A percentile compares a stretch with the other conserved stretches of the same genome.
phyloP scores from a whole-genome alignment of 805 yeast species.

The Cyberlindnera euphorbiae region DNA sequence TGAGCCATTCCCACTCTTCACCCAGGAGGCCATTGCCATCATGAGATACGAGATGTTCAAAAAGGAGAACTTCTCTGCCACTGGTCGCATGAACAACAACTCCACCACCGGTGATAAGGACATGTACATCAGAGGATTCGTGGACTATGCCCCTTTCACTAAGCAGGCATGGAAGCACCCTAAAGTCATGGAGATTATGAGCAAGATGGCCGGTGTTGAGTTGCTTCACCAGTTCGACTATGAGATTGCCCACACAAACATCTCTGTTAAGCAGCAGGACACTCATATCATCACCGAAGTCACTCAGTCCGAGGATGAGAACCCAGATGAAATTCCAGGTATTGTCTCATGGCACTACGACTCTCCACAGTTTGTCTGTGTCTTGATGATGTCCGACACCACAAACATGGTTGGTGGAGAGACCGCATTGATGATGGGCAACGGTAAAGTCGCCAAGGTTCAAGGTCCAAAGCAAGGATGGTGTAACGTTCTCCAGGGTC shows the following conservation, averaged over 20 bases:
- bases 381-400: slow-evolving; percentile 58
- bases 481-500: slow-evolving; percentile 46
- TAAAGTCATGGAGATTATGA: slow-evolving; percentile 46
- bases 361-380: slow-evolving; percentile 62
- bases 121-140: slow-evolving; percentile 47
- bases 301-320: slow-evolving; percentile 3
- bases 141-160: slow-evolving; percentile 44
- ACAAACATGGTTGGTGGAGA: slow-evolving; percentile 57
- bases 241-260: slow-evolving; percentile 50
- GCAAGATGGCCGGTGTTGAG: slow-evolving; percentile 45
- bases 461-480: slow-evolving; percentile 44
- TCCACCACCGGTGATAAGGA: slow-evolving; percentile 47
- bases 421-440: slow-evolving; percentile 40
- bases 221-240: slow-evolving; percentile 34
- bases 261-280: slow-evolving; percentile 35
- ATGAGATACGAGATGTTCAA: slow-evolving; percentile 52
- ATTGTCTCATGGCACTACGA: slow-evolving; percentile 62
- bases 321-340: slow-evolving; percentile 37
- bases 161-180: slow-evolving; percentile 58
- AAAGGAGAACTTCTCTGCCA: slow-evolving; percentile 40
- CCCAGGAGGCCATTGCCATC: slow-evolving; percentile 53
- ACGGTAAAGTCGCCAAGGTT: slow-evolving; percentile 23
- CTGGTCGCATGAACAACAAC: slow-evolving; percentile 37
- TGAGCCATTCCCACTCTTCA: slow-evolving; percentile 57
- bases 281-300: slow-evolving; percentile 8